Evolutionary conservation across 1,284 basidiomycete species (phyloP).

Genomic region (Cutaneotrichosporon sp.): DNA sequence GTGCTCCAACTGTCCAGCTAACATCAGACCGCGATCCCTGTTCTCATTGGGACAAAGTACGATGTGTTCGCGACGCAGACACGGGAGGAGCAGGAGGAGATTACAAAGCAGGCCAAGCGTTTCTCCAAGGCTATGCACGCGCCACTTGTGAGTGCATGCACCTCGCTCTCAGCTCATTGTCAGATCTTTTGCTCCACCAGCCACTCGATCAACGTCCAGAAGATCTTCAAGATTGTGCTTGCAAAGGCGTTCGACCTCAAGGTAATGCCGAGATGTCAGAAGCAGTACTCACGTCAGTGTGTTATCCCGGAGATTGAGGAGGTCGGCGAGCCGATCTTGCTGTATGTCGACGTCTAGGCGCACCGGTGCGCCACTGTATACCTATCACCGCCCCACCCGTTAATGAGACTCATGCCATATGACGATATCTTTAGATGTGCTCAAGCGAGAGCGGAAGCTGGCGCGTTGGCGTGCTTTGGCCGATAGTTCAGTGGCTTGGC

Average conservation of each 20-base stretch:
- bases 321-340: conserved; percentile 83
- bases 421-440: no score
- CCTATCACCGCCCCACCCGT: not conserved
- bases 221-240: conserved; percentile 78
- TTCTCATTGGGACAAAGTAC: conserved; percentile 95
- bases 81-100: conserved; percentile 95
- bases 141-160: conserved; percentile 56
- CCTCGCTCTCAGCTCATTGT: not conserved
- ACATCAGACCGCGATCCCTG: conserved; percentile 82
- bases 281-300: conserved; percentile 59
- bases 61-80: conserved; percentile 95
- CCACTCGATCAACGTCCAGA: conserved; percentile 97
- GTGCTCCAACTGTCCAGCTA: not conserved
- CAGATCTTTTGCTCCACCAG: conserved; percentile 94
- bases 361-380: conserved; percentile 5
- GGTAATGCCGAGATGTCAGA: conserved; percentile 25
- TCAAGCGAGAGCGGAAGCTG: no score
- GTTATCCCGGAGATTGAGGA: conserved; percentile 95
- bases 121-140: conserved; percentile 99
- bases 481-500: no score
- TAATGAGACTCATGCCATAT: conserved; percentile 12
- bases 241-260: conserved; percentile 51
- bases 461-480: no score
- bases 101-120: conserved; percentile 94
- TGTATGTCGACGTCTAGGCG: conserved; percentile 55